These are phyloP conservation scores for Ceratobasidium sp. DNA, from an alignment of 1,284 basidiomycete species.

Conservation along the genomic window DNA sequence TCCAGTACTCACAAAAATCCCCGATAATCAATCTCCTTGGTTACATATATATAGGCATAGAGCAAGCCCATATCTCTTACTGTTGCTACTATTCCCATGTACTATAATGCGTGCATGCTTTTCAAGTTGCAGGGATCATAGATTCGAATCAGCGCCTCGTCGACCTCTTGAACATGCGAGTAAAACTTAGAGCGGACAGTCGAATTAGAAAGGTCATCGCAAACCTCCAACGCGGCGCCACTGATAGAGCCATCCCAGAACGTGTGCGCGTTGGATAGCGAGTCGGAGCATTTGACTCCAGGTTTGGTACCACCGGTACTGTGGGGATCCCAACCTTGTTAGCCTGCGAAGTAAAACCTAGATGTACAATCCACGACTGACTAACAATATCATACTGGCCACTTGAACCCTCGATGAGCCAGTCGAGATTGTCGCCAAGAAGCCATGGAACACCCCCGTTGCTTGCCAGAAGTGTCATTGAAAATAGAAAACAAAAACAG, in stretches of 20 bases:
- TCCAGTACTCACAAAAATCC: conserved; percentile 20
- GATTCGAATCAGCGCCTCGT: conserved; percentile 1
- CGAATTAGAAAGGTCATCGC: conserved; percentile 40
- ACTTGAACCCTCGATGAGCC: neutral
- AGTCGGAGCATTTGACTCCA: conserved; percentile 38
- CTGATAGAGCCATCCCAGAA: conserved; percentile 40
- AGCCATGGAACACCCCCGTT: conserved; percentile 1
- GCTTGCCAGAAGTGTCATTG: too few species aligned
- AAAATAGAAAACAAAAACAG: neutral
- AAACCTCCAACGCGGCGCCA: conserved; percentile 40
- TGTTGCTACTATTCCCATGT: neutral
- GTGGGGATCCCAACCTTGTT: conserved; percentile 39
- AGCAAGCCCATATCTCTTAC: conserved; percentile 37
- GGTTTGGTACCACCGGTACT: conserved; percentile 11
- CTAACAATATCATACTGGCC: conserved; percentile 30
- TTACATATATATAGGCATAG: conserved; percentile 25
- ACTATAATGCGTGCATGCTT: conserved; percentile 15
- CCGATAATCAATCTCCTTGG: conserved; percentile 36
- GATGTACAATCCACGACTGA: neutral
- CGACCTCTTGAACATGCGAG: conserved; percentile 39
- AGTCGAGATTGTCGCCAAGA: neutral
- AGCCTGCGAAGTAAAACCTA: neutral
- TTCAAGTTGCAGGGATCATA: conserved; percentile 34
- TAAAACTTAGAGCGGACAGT: conserved; percentile 45
- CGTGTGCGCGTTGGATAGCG: neutral